phyloP scores from a whole-genome alignment of 495 filamentous ascomycete species.

The Penicillium cinerascens region DNA sequence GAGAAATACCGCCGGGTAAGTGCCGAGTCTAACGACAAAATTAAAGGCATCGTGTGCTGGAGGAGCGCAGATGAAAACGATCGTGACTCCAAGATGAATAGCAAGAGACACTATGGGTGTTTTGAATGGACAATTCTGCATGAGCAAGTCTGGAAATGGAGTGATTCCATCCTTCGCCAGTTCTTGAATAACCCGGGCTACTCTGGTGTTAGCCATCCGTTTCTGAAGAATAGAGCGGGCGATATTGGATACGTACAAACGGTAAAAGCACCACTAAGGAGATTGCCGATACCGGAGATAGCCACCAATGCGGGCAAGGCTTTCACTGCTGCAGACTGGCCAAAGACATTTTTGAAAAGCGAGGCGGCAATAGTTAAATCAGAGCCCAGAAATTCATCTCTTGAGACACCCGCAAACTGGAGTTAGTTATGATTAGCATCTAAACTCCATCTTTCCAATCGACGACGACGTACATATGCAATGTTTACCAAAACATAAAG shows the following conservation, averaged over 20 bases:
- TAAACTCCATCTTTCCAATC: too few species aligned
- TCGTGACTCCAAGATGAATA: constrained; percentile 58
- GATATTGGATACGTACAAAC: constrained; percentile 23
- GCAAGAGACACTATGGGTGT: constrained; percentile 58
- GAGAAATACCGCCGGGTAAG: constrained; percentile 42
- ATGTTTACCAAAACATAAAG: constrained; percentile 66
- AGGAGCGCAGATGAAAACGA: constrained; percentile 59
- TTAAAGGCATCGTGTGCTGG: constrained; percentile 59
- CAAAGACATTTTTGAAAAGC: constrained; percentile 29
- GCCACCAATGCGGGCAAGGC: constrained; percentile 49
- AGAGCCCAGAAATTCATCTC: constrained; percentile 23
- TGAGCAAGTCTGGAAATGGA: constrained; percentile 57
- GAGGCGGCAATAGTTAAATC: constrained; percentile 27
- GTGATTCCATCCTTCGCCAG: constrained; percentile 64
- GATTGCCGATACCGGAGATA: constrained; percentile 61
- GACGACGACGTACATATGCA: constrained; percentile 54
- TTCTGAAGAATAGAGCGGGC: too few species aligned
- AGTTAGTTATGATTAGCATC: too few species aligned
- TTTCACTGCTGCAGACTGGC: constrained; percentile 21
- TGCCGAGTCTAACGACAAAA: constrained; percentile 64
- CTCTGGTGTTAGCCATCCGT: too few species aligned
- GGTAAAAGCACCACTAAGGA: constrained; percentile 51
- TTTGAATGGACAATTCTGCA: constrained; percentile 62
- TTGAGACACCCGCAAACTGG: constrained; percentile 25
- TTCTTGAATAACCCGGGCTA: constrained; percentile 64